Conservation (phyloP, 2,329 filamentous ascomycete genomes). For the Ploettnerulaceae sp. region DNA sequence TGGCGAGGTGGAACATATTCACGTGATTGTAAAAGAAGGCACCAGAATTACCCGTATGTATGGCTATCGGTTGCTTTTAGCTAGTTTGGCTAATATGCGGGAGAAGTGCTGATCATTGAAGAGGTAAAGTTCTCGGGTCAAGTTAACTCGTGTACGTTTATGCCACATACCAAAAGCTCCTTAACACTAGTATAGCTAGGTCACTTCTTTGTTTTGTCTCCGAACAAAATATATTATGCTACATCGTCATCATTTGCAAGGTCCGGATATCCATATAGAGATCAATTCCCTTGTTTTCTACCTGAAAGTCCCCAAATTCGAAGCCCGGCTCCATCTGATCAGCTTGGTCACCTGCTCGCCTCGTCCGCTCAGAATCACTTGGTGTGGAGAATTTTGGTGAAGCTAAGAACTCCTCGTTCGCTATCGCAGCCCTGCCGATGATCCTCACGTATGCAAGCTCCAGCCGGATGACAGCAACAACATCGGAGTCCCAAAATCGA, state of each 20-base stretch:
- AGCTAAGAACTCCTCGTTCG: not conserved
- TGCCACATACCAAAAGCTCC: not conserved
- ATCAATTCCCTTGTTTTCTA: conserved; percentile 1
- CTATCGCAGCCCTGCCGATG: conserved; percentile 5
- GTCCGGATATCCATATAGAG: not conserved
- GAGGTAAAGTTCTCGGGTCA: not conserved
- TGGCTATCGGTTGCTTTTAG: not conserved
- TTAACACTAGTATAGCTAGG: not conserved
- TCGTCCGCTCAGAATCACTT: not conserved
- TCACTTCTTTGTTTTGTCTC: no score
- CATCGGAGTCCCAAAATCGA: conserved; percentile 9
- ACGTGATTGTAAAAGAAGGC: not conserved
- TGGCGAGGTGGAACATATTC: conserved; percentile 36
- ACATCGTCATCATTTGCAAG: not conserved
- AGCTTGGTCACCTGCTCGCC: no score
- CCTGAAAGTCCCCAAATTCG: no score
- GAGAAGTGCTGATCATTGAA: not conserved
- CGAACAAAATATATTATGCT: not conserved
- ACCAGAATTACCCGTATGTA: not conserved
- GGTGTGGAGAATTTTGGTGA: conserved; percentile 2
- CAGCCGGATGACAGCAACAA: conserved; percentile 6
- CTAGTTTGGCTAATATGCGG: not conserved
- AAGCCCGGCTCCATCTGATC: not conserved
- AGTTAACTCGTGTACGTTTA: not conserved
- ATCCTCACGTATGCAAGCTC: not conserved